Evolutionary conservation across 345 rosid genomes (phyloP), one percentile per base, ranked within the genome.

Genomic region (Iberis pinnata): DNA sequence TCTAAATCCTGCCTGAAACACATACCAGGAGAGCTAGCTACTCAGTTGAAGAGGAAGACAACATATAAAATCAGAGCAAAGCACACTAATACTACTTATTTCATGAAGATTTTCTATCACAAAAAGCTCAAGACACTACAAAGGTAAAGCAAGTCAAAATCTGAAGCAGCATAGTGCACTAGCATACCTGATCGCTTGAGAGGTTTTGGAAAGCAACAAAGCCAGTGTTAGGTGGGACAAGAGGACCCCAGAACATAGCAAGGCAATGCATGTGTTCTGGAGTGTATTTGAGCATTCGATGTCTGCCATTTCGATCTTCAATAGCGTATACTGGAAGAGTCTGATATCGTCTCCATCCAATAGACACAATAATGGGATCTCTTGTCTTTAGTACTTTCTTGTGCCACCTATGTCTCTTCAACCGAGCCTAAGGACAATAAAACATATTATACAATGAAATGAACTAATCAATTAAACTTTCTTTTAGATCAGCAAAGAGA

Each of bases 211-310:
- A 85, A 53, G 97, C 94, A 7, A 92, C 79, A 35, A 88, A 72
- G 25, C 97, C 97, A 6, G 97, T 81, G 54, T 80, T 70, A 17
- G 98, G 93, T 36, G 98, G 98, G 20, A 89, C 97, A 54, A 88
- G 88, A 51, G 97, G 98, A 49, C 94, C 98, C 95, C 95, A 92
- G 62, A 88, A 88, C 78, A 75, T 85, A 69, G 90, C 94, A 65
- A 88, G 90, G 61, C 97, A 92, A 45, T 85, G 95, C 95, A 81
- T 81, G 71, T 88, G 98, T 50, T 81, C 97, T 9, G 90, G 97
- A 59, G 95, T 85, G 78, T 83, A 92, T 78, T 88, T 88, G 15
- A 92, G 80, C 97, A 88, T 92, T 61, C 94, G 85, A 72, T 81
- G 82, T 72, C 95, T 78, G 71, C 87, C 98, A 74, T 79, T 85